Base-by-base conservation (phyloP, 129 eudicot genomes). In the Gnaphalium uliginosum region DNA sequence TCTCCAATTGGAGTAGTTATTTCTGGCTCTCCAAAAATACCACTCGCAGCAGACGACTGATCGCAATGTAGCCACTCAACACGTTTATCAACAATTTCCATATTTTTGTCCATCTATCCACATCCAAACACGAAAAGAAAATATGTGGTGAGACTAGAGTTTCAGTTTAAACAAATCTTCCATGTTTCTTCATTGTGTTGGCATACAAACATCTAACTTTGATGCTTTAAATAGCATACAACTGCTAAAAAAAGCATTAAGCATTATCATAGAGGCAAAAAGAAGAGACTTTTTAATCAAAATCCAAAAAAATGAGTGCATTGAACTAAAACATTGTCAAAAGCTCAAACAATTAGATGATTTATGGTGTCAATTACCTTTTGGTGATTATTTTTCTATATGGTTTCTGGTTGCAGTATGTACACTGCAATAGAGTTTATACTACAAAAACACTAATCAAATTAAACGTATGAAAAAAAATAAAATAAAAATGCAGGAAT, bases 1-100 rank as follows among this genome's bases (percentile, higher is more conserved):
- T 87, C 82, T 39, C 89, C 92, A 60, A 87, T 75, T 58, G 89
- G 83, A 32, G 86, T 82, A 71, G 30, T 69, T 50, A 68, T 61
- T 71, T 72, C 67, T 33, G 78, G 91, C 65, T 83, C 86, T 37
- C 78, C 85, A 32, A 81, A 81, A 25, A 69, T 58, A 60, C 68
- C 81, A 78, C 69, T 30, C 32, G 73, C 39, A 68, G 74, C 83
- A 48, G 85, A 79, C 73, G 76, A 85, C 41, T 41, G 48, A 33
- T 68, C 62, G 0, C 87, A 73, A 29, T 65, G 73, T 21, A 74
- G 75, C 86, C 77, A 65, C 63, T 81, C 80, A 6, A 26, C 74
- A 8, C 68, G 59, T 51, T 66, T 69, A 62, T 67, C 76, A 53
- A 27, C 74, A 39, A 73, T 72, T 73, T 83, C 78, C 64, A 46